Evolutionary conservation across 2,329 filamentous ascomycete genomes (phyloP).

Genomic region (Aspergillus felis): DNA sequence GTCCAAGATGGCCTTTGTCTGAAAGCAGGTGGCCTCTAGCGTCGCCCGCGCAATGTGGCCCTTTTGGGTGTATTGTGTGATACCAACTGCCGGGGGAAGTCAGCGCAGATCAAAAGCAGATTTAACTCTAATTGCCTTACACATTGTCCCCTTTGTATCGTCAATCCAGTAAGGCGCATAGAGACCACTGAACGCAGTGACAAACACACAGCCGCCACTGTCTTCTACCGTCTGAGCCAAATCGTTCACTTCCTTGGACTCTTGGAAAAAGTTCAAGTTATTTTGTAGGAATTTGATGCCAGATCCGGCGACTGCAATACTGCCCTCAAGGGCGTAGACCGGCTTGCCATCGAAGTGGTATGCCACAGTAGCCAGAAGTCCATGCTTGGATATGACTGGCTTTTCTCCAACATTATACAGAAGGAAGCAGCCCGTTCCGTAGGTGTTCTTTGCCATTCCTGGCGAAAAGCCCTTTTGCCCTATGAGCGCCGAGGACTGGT

Average conservation of each 20-base stretch:
- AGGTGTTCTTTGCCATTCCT: conserved; percentile 84
- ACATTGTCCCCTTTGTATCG: conserved; percentile 84
- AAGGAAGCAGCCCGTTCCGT: conserved; percentile 84
- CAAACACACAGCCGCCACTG: conserved; percentile 80
- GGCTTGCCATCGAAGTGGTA: conserved; percentile 71
- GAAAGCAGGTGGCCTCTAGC: conserved; percentile 85
- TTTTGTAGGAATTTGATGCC: conserved; percentile 72
- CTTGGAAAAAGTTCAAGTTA: conserved; percentile 59
- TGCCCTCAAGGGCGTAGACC: conserved; percentile 78
- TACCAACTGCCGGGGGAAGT: conserved; percentile 54
- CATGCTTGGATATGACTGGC: conserved; percentile 78
- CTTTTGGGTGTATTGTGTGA: conserved; percentile 78
- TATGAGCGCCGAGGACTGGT: conserved; percentile 81
- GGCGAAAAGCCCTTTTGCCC: conserved; percentile 80
- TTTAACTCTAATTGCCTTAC: conserved; percentile 38
- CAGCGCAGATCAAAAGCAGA: conserved; percentile 1
- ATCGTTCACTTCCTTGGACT: conserved; percentile 60
- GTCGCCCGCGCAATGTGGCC: conserved; percentile 86
- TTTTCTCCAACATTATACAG: conserved; percentile 82
- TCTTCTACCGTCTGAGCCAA: conserved; percentile 63
- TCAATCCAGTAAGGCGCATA: conserved; percentile 96
- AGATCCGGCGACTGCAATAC: conserved; percentile 75
- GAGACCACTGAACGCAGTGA: conserved; percentile 85
- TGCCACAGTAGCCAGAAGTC: conserved; percentile 77
- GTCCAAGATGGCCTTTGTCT: conserved; percentile 88